phyloP scores from a whole-genome alignment of 2,329 filamentous ascomycete genomes.

The Exophiala sideris region DNA sequence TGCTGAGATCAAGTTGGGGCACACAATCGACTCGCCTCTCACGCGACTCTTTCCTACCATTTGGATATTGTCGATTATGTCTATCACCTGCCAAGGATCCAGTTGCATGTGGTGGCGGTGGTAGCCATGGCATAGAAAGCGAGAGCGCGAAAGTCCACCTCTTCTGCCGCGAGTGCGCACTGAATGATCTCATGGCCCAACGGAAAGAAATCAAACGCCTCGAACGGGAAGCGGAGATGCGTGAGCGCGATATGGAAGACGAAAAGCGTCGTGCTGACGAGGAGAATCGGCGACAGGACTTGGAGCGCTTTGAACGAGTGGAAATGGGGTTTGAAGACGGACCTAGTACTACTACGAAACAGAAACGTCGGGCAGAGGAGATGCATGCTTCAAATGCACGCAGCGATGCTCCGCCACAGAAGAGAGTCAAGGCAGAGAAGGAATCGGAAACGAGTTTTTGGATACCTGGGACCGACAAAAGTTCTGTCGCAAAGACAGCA shows the following conservation, averaged over 20 bases:
- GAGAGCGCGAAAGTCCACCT: slow-evolving; percentile 76
- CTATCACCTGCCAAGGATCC: slow-evolving; percentile 76
- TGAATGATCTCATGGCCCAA: slow-evolving; percentile 86
- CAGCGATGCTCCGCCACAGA: not conserved
- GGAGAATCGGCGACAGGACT: slow-evolving; percentile 66
- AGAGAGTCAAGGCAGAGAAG: slow-evolving; percentile 47
- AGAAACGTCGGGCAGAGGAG: slow-evolving; percentile 79
- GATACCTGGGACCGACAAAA: slow-evolving; percentile 75
- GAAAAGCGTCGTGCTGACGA: slow-evolving; percentile 60
- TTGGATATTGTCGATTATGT: slow-evolving; percentile 84
- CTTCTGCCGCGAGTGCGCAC: slow-evolving; percentile 92
- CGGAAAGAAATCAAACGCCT: slow-evolving; percentile 84
- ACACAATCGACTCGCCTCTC: slow-evolving; percentile 77
- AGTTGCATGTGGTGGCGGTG: slow-evolving; percentile 67
- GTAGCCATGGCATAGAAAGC: slow-evolving; percentile 51
- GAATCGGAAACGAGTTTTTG: slow-evolving; percentile 75
- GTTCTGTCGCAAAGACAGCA: slow-evolving; percentile 51
- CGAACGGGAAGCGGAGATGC: slow-evolving; percentile 62
- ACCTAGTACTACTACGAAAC: slow-evolving; percentile 45
- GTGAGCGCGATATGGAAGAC: slow-evolving; percentile 61
- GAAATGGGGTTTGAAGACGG: slow-evolving; percentile 27
- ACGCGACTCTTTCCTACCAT: slow-evolving; percentile 88
- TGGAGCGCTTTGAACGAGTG: slow-evolving; percentile 44
- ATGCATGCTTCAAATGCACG: slow-evolving; percentile 60
- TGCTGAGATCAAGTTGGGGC: slow-evolving; percentile 79